Base-by-base conservation (phyloP, 2,329 filamentous ascomycete species). In the Pseudogymnoascus sp. region DNA sequence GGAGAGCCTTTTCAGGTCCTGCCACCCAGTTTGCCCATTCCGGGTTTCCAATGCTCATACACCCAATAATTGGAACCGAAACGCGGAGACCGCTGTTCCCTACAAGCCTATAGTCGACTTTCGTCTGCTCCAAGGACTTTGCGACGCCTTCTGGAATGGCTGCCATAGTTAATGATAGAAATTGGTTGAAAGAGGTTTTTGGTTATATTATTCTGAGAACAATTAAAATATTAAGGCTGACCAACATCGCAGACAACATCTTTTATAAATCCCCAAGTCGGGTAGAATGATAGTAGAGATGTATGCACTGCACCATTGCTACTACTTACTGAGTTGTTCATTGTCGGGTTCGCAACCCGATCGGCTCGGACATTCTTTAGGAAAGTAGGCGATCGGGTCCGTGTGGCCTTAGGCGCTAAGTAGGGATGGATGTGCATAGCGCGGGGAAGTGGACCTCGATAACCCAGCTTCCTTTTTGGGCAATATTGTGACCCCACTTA, bases 21-120 rank as follows among this genome's bases (percentile, higher is more conserved):
- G 85, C 68, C n/a, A 81, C 80, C 83, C 83, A 87, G 4, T 75
- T 69, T 62, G 81, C 76, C 70, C 80, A 81, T 41, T 78, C 72
- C 0, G 75, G 71, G 64, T 79, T 75, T 21, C 86, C 86, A 64
- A 86, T 83, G 69, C 78, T 81, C 85, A 88, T 88, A 64, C 80
- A 80, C 0, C 86, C 86, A 39, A 89, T 76, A 62, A 89, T 85
- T 41, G 86, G 82, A 59, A 82, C 80, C 0, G 85, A 88, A 45
- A 88, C 77, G 61, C 80, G 80, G 12, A 89, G 80, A 33, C 86
- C 86, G 60, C 80, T 83, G 64, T 80, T 82, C 35, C 86, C 86
- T 8, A 89, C 77, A 62, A 78, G 75, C 68, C 78, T 75, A 69
- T 81, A 82, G 62, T 80, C 77, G 64, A 72, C 74, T 66, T 80